Evolutionary conservation across 1,284 basidiomycete species (phyloP), one percentile per base, ranked within the genome.

Genomic region (Sutorius eximius): DNA sequence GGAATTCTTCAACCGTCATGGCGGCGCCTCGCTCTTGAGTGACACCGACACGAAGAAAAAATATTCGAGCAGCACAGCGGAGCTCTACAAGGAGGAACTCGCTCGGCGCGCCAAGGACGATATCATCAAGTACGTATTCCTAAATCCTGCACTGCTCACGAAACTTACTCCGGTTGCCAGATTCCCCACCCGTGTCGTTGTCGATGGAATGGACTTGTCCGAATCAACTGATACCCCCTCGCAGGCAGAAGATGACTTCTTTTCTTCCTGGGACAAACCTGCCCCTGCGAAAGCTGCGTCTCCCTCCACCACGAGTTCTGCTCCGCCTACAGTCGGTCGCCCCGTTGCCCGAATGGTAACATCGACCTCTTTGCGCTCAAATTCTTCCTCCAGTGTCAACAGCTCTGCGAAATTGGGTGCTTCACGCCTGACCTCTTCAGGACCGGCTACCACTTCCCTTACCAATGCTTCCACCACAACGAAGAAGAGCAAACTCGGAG

Each of bases 181-280:
- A 62, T 90, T 84, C 68, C 90, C 92, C 0, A 77, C 82, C 22
- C 85, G 87, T 12, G 87, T 95, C 48, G 74, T 84, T 51, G 81
- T 95, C 36, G 94, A 96, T 32, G 94, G 94, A 15, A 77, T 86
- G 33, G 85, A 85, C 16, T 65, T 78, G 1, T 53, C 74, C 3
- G 60, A 75, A 20, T 61, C 74, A 4, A 61, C 73, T 6, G 66
- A 73, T 20, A 64, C 66, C 20, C 67, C 75, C 0, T 70, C 73
- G 6, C 79, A 79, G 42, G 77, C 75, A 11, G 85, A 81, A 3
- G 90, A 91, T 15, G 95, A 98, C 72, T 99, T 98, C 73, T 98
- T 98, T 75, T 87, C 92, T 51, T 89, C 91, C 33, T 98, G 95
- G 94, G 94, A 96, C 61, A 95, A 95, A 69, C 87, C 91, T 2